These are phyloP conservation scores for Penicillium dipodomyicola DNA, from an alignment of 495 filamentous ascomycete species.

Conservation along the genomic window DNA sequence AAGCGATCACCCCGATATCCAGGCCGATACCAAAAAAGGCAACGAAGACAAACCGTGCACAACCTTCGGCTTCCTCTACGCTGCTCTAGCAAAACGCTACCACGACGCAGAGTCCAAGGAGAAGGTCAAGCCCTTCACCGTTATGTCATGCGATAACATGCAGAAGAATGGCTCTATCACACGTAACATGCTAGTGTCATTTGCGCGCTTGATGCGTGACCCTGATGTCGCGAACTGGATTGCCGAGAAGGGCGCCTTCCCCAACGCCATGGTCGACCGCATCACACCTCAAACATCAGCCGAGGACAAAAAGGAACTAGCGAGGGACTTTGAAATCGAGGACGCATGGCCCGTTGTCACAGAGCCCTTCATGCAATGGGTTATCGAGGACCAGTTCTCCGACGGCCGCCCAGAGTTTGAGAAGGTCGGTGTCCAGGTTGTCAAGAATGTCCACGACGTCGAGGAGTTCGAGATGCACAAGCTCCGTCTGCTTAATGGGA, in stretches of 20 bases:
- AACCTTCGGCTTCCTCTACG: constrained; percentile 50
- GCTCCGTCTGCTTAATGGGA: constrained; percentile 48
- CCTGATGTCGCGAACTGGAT: constrained; percentile 48
- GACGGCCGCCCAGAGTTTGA: constrained; percentile 48
- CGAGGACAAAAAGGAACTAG: constrained; percentile 39
- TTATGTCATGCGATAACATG: constrained; percentile 53
- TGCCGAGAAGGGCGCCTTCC: constrained; percentile 40
- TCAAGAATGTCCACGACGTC: constrained; percentile 44
- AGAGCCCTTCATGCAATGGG: constrained; percentile 52
- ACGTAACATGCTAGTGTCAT: constrained; percentile 48
- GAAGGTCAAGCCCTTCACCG: constrained; percentile 36
- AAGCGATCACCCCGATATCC: constrained; percentile 46
- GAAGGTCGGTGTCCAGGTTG: constrained; percentile 47
- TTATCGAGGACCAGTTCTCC: constrained; percentile 48
- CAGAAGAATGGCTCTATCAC: constrained; percentile 52
- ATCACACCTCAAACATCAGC: constrained; percentile 47
- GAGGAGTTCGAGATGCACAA: constrained; percentile 52
- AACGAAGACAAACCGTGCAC: constrained; percentile 42
- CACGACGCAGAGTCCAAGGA: too few relatives aligned
- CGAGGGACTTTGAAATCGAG: constrained; percentile 39
- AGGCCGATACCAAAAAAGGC: constrained; percentile 42
- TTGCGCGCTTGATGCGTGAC: constrained; percentile 37
- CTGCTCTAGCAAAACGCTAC: constrained; percentile 41
- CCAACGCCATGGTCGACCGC: constrained; percentile 52
- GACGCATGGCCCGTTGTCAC: constrained; percentile 50